Base-by-base conservation (phyloP, 2,329 filamentous ascomycete species). In the Fusarium sp. region DNA sequence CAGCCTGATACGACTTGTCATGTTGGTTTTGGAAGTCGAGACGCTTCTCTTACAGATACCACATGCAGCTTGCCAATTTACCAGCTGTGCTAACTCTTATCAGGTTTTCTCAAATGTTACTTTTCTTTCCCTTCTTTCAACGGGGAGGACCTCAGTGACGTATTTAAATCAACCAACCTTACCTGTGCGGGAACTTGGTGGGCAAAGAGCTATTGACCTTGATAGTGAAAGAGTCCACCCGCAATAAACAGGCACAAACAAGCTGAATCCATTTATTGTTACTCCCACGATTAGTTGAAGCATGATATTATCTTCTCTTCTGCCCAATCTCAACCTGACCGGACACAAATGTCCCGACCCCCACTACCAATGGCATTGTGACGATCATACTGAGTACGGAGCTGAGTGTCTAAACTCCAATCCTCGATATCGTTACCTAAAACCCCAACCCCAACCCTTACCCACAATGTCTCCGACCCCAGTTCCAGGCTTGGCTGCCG, bases 1-100 rank as follows among this genome's bases (percentile, higher is more conserved):
- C 37, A 33, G 56, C 44, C 66, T 69, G 66, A 68, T 69, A 56
- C 62, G 56, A 68, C 66, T 63, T 66, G 65, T 67, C 66, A 68
- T 54, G 56, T 50, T 53, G 65, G 48, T 49, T 64, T 59, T 59
- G 65, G 35, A 44, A 59, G 64, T 60, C 58, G 62, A 70, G 56
- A 70, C 67, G 66, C 62, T 60, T 63, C 66, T 67, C 56, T 48
- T 30, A 62, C 61, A 62, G 32, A 39, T 54, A 37, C 32, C 32
- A 37, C 43, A 40, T 44, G 27, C 45, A 50, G 45, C 32, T 41
- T 51, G 23, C 39, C 15, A 39, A 39, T n/a, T n/a, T 51, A 19
- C 39, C 15, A 39, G 45, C 14, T n/a, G 44, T 49, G 20, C 39
- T 32, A 60, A 32, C 20, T 35, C 37, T 53, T 41, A 32, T 30